phyloP scores from a whole-genome alignment of 345 rosid species.

The Orychophragmus violaceus region DNA sequence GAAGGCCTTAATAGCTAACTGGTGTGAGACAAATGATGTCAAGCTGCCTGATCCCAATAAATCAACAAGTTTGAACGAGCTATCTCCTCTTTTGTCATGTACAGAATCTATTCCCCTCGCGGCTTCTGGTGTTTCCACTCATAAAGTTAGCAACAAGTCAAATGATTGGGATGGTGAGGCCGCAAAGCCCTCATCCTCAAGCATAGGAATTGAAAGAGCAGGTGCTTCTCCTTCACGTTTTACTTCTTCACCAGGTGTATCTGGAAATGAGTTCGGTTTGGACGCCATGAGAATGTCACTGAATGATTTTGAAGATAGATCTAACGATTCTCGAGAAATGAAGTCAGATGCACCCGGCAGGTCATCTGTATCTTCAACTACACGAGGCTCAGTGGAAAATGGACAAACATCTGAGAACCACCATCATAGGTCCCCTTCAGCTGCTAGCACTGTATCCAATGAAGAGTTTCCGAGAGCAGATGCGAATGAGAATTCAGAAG shows the following conservation, averaged over 20 bases:
- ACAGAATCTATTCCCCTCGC: conserved; percentile 46
- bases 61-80: conserved; percentile 50
- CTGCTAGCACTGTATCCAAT: conserved; percentile 39
- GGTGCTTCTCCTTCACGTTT: conserved; percentile 58
- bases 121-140: conserved; percentile 33
- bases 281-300: conserved; percentile 48
- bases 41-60: conserved; percentile 73
- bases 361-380: conserved; percentile 45
- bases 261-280: conserved; percentile 46
- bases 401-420: conserved; percentile 46
- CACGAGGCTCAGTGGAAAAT: conserved; percentile 41
- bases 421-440: conserved; percentile 53
- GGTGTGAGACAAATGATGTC: conserved; percentile 92
- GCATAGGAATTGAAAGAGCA: conserved; percentile 39
- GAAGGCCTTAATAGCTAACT: conserved; percentile 87
- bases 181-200: conserved; percentile 33
- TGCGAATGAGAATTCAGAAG: conserved; percentile 52
- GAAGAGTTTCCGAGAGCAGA: conserved; percentile 48
- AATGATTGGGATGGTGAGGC: conserved; percentile 47
- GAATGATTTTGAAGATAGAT: conserved; percentile 46
- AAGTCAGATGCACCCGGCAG: conserved; percentile 39
- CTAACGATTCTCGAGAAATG: conserved; percentile 43
- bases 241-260: conserved; percentile 39
- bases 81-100: conserved; percentile 45
- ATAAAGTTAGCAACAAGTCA: conserved; percentile 34